A percentile compares a stretch with the other conserved stretches of the same genome.
These are phyloP conservation scores for Taiozyma sp. DNA, from an alignment of 1,139 yeast species.

Conservation along the genomic window DNA sequence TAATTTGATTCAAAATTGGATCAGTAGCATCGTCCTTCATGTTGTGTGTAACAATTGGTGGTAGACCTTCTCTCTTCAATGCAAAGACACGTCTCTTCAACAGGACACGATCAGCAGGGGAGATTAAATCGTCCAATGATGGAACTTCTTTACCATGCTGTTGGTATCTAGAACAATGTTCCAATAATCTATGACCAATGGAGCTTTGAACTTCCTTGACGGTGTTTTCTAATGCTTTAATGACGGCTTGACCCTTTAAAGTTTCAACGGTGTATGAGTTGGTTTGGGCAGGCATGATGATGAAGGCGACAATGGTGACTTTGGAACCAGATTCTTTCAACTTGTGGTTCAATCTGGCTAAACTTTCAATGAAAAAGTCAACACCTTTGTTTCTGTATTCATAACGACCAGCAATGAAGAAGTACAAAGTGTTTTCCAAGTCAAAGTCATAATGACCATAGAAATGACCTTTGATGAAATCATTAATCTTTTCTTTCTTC, in stretches of 20 bases:
- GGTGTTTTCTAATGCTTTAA: slow-evolving; percentile 84
- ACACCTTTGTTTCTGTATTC: slow-evolving; percentile 97
- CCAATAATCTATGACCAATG: slow-evolving; percentile 85
- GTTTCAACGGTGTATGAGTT: slow-evolving; percentile 95
- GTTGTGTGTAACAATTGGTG: slow-evolving; percentile 98
- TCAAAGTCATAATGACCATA: slow-evolving; percentile 96
- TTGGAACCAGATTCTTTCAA: slow-evolving; percentile 79
- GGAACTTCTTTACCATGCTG: slow-evolving; percentile 60
- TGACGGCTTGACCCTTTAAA: slow-evolving; percentile 92
- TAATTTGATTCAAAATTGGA: slow-evolving; percentile 87
- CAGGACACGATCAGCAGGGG: slow-evolving; percentile 84
- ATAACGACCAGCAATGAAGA: slow-evolving; percentile 96
- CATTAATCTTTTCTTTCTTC: slow-evolving; percentile 88
- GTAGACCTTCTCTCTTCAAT: slow-evolving; percentile 81
- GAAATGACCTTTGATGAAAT: slow-evolving; percentile 94
- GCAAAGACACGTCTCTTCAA: slow-evolving; percentile 93
- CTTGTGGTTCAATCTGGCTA: slow-evolving; percentile 87
- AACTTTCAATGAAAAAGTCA: slow-evolving; percentile 88
- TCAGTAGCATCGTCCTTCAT: slow-evolving; percentile 91
- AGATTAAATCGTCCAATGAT: slow-evolving; percentile 70
- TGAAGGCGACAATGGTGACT: slow-evolving; percentile 95
- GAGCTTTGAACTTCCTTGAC: slow-evolving; percentile 84
- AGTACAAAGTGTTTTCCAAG: slow-evolving; percentile 87
- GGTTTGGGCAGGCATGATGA: slow-evolving; percentile 96
- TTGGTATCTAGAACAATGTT: slow-evolving; percentile 83